Base-by-base conservation (phyloP, 1,284 basidiomycete genomes). In the Fomitopsis schrenkii region DNA sequence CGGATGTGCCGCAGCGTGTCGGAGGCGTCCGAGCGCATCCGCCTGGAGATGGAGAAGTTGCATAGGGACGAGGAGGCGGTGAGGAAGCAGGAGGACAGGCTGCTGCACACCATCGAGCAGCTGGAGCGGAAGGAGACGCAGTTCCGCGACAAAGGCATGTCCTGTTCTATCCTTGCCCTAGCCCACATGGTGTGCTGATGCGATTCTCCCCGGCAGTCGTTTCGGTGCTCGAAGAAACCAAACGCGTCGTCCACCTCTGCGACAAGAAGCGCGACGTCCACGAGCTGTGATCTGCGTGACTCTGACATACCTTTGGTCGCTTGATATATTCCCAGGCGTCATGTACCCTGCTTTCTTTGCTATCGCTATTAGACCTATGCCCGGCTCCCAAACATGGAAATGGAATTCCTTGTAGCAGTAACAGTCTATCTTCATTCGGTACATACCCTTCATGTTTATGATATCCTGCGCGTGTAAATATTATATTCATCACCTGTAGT, bases 221-320 rank as follows among this genome's bases (percentile, higher is more conserved):
- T 70, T 78, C 82, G 59, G 83, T 82, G 30, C 68, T 89, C 55
- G 79, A 84, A 60, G 83, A 87, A 71, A 83, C 85, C 10, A 80
- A 81, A 59, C 79, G 78, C 48, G 76, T 81, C 57, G 72, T 83
- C 44, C 70, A 74, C 45, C 69, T 81, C 3, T 82, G 79, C 62
- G 77, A 79, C 65, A 76, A 76, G 60, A 81, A 79, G 65, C 75
- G 80, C 56, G 76, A 78, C 55, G 52, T 64, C 2, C 67, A 70
- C 48, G 68, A 68, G 15, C 5, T 33, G 22, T 55, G 52, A 54
- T 40, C 26, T 50, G 26, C 28, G 48, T 50, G 48, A 22, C 22
- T 22, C 22, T 22, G 22, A 50, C 48, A 33, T 50, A 15, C 48
- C 17, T 50, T 9, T 2, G 28, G 22, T 7, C 5, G 3, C n/a